Evolutionary conservation across 495 filamentous ascomycete genomes (phyloP).

Genomic region (Amphirosellinia nigrospora): DNA sequence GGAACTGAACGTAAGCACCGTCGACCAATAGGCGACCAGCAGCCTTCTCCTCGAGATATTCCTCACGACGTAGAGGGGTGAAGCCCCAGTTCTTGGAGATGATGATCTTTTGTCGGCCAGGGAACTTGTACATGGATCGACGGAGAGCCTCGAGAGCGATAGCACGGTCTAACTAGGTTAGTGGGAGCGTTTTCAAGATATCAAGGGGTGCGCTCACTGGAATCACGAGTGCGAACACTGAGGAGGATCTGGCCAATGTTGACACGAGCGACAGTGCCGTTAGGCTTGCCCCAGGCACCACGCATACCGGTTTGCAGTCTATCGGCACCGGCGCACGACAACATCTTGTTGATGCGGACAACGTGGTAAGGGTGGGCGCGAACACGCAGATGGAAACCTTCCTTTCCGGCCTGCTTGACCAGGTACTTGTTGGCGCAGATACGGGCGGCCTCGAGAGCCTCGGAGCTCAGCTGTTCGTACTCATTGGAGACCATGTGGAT

Average conservation of each 20-base stretch:
- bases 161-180: conserved; percentile 69
- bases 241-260: conserved; percentile 99
- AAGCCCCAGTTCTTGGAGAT: conserved; percentile 99
- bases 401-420: conserved; percentile 96
- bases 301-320: conserved; percentile 99
- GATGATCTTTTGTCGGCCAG: conserved; percentile 99
- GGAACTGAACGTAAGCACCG: conserved; percentile 99
- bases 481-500: conserved; percentile 99
- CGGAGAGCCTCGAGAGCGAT: conserved; percentile 97
- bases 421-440: conserved; percentile 99
- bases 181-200: neutral
- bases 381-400: conserved; percentile 98
- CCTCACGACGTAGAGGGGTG: conserved; percentile 95
- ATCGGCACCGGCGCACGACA: conserved; percentile 99
- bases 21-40: conserved; percentile 90
- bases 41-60: conserved; percentile 91
- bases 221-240: conserved; percentile 93
- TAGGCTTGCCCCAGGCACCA: conserved; percentile 99
- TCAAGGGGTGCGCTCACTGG: conserved; percentile 58
- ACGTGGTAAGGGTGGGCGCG: conserved; percentile 99
- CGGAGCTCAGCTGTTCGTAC: conserved; percentile 97
- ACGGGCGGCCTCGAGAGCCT: conserved; percentile 98
- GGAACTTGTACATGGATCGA: conserved; percentile 99
- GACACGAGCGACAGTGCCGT: conserved; percentile 96
- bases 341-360: conserved; percentile 99